These are phyloP conservation scores for Russula sp. DNA, from an alignment of 768 basidiomycete species.

Conservation along the genomic window DNA sequence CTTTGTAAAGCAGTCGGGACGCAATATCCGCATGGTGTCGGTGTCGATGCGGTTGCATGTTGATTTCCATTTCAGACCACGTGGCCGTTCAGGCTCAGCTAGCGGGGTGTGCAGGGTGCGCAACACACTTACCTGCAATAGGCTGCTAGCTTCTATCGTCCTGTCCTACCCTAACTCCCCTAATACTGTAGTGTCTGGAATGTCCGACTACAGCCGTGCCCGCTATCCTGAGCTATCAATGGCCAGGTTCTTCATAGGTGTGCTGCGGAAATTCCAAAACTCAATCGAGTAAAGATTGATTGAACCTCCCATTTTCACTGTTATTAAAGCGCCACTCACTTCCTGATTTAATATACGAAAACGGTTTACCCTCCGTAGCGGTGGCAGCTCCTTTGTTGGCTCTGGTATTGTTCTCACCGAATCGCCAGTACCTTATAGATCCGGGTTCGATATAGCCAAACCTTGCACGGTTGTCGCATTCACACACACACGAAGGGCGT, in stretches of 20 bases:
- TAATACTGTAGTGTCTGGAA: neutral
- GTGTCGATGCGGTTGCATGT: slow-evolving; percentile 8
- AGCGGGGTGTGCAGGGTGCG: neutral
- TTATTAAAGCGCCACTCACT: slow-evolving; percentile 18
- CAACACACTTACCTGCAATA: neutral
- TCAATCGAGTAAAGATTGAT: slow-evolving; percentile 18
- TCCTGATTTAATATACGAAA: slow-evolving; percentile 14
- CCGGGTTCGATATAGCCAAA: slow-evolving; percentile 11
- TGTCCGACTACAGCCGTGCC: neutral
- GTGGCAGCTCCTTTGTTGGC: slow-evolving; percentile 1
- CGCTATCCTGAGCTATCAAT: neutral
- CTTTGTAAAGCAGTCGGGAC: neutral
- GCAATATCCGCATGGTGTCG: neutral
- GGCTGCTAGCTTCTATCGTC: neutral
- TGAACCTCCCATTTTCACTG: slow-evolving; percentile 13
- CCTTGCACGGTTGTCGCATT: neutral
- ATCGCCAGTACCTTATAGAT: neutral
- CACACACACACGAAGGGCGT: slow-evolving; percentile 3
- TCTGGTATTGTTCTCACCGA: slow-evolving; percentile 9
- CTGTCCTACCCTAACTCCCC: neutral
- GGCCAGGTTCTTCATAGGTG: slow-evolving; percentile 1
- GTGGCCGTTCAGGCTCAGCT: neutral
- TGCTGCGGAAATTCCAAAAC: neutral
- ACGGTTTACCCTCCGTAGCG: neutral
- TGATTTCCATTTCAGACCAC: neutral